Conservation (phyloP, 352 stramenopile species). For the Phytophthora cactorum region DNA sequence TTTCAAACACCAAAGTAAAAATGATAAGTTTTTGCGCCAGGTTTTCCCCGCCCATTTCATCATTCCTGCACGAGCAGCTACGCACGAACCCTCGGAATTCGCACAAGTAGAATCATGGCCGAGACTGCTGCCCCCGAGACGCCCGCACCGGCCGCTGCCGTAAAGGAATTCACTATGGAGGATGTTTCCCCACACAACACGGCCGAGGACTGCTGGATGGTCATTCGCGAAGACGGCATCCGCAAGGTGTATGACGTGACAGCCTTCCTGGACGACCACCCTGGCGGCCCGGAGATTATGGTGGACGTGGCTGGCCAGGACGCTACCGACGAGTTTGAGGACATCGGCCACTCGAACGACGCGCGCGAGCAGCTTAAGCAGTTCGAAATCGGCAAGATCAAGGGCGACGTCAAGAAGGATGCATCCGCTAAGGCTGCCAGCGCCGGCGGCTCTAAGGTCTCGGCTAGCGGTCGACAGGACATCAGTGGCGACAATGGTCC, state of each 20-base stretch:
- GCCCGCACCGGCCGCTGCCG: slow-evolving; percentile 1
- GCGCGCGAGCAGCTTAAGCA: slow-evolving; percentile 94
- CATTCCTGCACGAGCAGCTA: slow-evolving; percentile 38
- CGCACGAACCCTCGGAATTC: slow-evolving; percentile 34
- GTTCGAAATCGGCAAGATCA: slow-evolving; percentile 93
- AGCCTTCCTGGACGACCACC: slow-evolving; percentile 98
- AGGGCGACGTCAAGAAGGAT: slow-evolving; percentile 69
- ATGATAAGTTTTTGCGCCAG: neutral
- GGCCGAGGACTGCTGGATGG: slow-evolving; percentile 87
- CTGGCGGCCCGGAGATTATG: slow-evolving; percentile 98
- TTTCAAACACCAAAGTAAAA: neutral
- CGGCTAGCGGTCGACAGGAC: slow-evolving; percentile 57
- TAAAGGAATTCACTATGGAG: slow-evolving; percentile 92
- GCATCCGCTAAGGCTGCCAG: slow-evolving; percentile 13
- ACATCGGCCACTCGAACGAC: slow-evolving; percentile 98
- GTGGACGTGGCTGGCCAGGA: slow-evolving; percentile 94
- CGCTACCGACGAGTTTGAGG: slow-evolving; percentile 94
- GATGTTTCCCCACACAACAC: slow-evolving; percentile 92
- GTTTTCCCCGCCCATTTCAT: slow-evolving; percentile 33
- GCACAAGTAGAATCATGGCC: slow-evolving; percentile 20
- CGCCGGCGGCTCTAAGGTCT: slow-evolving; percentile 24
- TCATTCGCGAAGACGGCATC: slow-evolving; percentile 72
- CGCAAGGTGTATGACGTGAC: slow-evolving; percentile 98
- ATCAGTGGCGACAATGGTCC: slow-evolving; percentile 65
- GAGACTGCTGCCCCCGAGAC: slow-evolving; percentile 27